phyloP scores from a whole-genome alignment of 2,329 filamentous ascomycete genomes.

The Aspergillus proliferans region DNA sequence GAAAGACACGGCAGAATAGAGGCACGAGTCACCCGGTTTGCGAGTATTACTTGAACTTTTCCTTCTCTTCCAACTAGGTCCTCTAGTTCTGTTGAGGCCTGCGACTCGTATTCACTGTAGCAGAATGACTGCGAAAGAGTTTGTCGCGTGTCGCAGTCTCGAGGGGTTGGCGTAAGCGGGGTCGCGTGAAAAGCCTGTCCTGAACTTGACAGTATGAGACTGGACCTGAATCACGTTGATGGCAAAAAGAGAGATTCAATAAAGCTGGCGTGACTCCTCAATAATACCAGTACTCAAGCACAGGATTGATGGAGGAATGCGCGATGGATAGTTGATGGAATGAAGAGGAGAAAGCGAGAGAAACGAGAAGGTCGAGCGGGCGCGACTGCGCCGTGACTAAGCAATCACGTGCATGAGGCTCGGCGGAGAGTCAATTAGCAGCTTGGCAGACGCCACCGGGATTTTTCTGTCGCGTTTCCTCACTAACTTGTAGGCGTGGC shows the following conservation, averaged over 20 bases:
- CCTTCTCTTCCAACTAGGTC: constrained; percentile 11
- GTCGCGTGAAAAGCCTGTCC: constrained; percentile 18
- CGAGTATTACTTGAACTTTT: constrained; percentile 29
- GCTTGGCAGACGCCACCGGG: constrained; percentile 17
- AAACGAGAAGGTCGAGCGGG: constrained; percentile 1
- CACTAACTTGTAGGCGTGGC: not conserved
- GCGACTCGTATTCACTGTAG: constrained; percentile 11
- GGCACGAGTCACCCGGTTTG: constrained; percentile 21
- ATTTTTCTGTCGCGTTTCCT: constrained; percentile 13
- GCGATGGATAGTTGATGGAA: constrained; percentile 4
- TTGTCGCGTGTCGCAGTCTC: constrained; percentile 18
- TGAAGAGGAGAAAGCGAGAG: not conserved
- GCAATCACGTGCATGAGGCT: constrained; percentile 15
- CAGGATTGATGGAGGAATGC: not conserved
- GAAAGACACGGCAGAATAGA: constrained; percentile 23
- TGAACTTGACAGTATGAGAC: not conserved
- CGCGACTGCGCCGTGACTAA: constrained; percentile 9
- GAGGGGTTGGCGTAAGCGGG: constrained; percentile 23
- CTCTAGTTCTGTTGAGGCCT: constrained; percentile 10
- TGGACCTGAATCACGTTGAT: not conserved
- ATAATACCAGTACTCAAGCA: not conserved
- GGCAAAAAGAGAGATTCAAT: not conserved
- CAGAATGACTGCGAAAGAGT: constrained; percentile 13
- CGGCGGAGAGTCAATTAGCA: constrained; percentile 6
- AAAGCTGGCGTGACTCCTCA: not conserved